Percentiles rank a stretch among this genome's conserved stretches.
These are phyloP conservation scores for Clitopilus hobsonii DNA, from an alignment of 768 basidiomycete species.

Conservation along the genomic window DNA sequence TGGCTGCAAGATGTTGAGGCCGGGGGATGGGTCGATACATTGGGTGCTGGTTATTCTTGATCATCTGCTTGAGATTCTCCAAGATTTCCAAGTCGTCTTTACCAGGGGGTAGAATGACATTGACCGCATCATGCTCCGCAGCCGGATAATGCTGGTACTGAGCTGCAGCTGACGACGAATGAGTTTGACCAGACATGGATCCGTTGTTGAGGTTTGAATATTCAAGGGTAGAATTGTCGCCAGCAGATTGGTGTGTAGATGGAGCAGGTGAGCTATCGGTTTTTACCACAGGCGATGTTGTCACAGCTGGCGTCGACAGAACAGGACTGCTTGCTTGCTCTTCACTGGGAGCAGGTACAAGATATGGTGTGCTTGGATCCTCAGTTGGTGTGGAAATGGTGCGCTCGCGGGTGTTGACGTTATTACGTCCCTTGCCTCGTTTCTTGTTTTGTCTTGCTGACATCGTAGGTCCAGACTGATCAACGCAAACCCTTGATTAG, in stretches of 20 bases:
- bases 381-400: constrained; percentile 66
- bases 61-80: constrained; percentile 68
- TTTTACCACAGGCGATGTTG: constrained; percentile 25
- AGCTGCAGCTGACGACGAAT: constrained; percentile 22
- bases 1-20: constrained; percentile 56
- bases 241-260: constrained; percentile 26
- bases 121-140: constrained; percentile 11
- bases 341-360: constrained; percentile 48
- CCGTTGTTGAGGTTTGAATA: constrained; percentile 26
- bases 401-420: constrained; percentile 53
- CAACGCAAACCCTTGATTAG: background rate
- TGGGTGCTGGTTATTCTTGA: constrained; percentile 70
- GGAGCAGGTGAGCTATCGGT: constrained; percentile 20
- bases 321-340: constrained; percentile 33
- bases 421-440: constrained; percentile 48
- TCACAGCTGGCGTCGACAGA: constrained; percentile 34
- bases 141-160: constrained; percentile 13
- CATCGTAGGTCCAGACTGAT: constrained; percentile 23
- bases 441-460: constrained; percentile 64
- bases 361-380: constrained; percentile 49
- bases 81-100: constrained; percentile 69
- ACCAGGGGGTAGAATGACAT: constrained; percentile 39
- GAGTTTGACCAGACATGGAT: constrained; percentile 22
- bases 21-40: constrained; percentile 63
- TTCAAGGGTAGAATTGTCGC: constrained; percentile 29